Conservation (phyloP, 2,329 filamentous ascomycete genomes). For the Alternaria solani region DNA sequence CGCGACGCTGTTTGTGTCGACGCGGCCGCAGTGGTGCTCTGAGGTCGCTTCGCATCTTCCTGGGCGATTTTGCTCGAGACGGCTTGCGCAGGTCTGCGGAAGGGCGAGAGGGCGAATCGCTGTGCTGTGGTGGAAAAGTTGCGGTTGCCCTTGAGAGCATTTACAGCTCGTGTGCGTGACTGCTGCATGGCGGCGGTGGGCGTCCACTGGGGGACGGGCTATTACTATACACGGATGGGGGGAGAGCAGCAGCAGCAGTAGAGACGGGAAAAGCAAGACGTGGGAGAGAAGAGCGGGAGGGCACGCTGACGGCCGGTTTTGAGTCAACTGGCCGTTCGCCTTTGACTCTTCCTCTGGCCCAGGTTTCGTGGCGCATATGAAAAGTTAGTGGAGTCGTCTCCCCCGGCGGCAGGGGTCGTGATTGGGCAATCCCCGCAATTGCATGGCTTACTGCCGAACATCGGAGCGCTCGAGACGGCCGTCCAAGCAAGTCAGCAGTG, state of each 20-base stretch:
- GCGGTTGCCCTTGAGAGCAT: constrained; percentile 51
- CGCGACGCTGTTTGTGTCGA: constrained; percentile 40
- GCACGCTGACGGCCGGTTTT: constrained; percentile 12
- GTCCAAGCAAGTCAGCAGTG: background rate
- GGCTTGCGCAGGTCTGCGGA: constrained; percentile 49
- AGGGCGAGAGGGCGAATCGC: constrained; percentile 55
- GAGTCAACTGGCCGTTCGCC: constrained; percentile 28
- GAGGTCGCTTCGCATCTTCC: constrained; percentile 53
- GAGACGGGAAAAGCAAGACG: constrained; percentile 13
- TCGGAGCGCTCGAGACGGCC: constrained; percentile 19
- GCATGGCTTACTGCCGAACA: constrained; percentile 12
- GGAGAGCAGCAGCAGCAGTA: background rate
- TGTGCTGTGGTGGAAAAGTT: constrained; percentile 54
- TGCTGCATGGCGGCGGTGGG: constrained; percentile 44
- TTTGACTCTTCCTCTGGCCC: constrained; percentile 14
- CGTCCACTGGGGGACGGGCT: constrained; percentile 24
- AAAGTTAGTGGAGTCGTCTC: constrained; percentile 23
- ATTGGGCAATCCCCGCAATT: constrained; percentile 23
- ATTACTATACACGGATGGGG: constrained; percentile 17
- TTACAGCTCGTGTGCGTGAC: constrained; percentile 47
- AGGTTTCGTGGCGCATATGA: constrained; percentile 16
- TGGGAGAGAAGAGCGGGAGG: constrained; percentile 1
- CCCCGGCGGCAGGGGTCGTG: constrained; percentile 5
- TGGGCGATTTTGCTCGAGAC: constrained; percentile 42
- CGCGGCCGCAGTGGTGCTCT: constrained; percentile 52